Evolutionary conservation across 108 stramenopile genomes (phyloP).

Genomic region (Fragilariopsis cylindrus): DNA sequence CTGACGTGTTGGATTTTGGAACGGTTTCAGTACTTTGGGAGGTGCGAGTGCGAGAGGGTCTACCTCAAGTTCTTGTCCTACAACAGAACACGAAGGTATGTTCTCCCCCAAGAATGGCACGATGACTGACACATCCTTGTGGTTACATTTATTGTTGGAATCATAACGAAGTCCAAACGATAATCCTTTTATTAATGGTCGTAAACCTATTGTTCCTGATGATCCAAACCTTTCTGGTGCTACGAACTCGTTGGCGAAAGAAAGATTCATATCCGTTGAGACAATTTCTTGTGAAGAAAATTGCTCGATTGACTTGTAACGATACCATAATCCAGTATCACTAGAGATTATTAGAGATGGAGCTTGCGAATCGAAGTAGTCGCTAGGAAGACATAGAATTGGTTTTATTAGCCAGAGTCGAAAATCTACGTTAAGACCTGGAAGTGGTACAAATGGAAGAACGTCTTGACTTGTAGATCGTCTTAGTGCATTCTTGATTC

Average conservation of each 20-base stretch:
- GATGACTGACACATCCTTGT: conserved; percentile 51
- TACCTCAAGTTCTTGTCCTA: conserved; percentile 45
- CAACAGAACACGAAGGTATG: conserved; percentile 39
- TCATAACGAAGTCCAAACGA: conserved; percentile 72
- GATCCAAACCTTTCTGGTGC: conserved; percentile 7
- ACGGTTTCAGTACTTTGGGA: conserved; percentile 64
- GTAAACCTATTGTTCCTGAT: neutral
- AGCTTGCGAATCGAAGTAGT: conserved; percentile 29
- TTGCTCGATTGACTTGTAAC: conserved; percentile 62
- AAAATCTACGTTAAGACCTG: conserved; percentile 63
- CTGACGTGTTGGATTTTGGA: conserved; percentile 33
- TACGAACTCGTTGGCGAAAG: conserved; percentile 43
- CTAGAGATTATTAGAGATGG: conserved; percentile 57
- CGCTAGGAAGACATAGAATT: conserved; percentile 55
- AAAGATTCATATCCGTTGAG: conserved; percentile 59
- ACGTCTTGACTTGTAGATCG: conserved; percentile 20
- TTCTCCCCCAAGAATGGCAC: conserved; percentile 50
- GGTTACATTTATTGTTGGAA: conserved; percentile 52
- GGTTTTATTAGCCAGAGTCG: conserved; percentile 71
- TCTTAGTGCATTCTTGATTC: conserved; percentile 36
- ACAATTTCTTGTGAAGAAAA: conserved; percentile 75
- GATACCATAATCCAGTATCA: conserved; percentile 69
- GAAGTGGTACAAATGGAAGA: conserved; percentile 14
- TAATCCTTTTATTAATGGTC: conserved; percentile 63
- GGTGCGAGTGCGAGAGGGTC: conserved; percentile 48